These are phyloP conservation scores for Aureobasidium sp. DNA, from an alignment of 2,329 filamentous ascomycete genomes.

Conservation along the genomic window DNA sequence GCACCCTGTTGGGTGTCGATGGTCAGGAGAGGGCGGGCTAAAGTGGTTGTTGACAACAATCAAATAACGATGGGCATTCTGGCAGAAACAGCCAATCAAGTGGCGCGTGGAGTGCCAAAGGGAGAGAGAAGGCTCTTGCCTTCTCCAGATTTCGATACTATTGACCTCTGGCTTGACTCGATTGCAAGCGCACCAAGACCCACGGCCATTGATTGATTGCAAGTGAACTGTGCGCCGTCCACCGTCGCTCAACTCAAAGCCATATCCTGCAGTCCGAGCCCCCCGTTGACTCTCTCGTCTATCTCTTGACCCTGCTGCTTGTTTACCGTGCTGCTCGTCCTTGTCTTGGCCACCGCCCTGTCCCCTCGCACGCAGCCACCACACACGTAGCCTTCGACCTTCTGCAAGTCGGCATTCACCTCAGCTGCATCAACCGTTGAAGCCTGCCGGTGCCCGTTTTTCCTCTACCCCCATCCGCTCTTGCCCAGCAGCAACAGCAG, in stretches of 20 bases:
- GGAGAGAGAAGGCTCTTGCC: neutral
- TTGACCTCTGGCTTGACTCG: slow-evolving; percentile 5
- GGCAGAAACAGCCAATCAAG: neutral
- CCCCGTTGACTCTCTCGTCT: neutral
- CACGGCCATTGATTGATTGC: neutral
- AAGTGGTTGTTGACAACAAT: slow-evolving; percentile 3
- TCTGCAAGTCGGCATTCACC: slow-evolving; percentile 8
- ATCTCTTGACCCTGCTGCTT: slow-evolving; percentile 5
- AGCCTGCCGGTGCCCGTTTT: slow-evolving; percentile 13
- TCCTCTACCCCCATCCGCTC: slow-evolving; percentile 10
- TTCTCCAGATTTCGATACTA: slow-evolving; percentile 3
- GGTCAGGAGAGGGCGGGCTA: slow-evolving; percentile 9
- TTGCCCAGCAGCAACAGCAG: neutral
- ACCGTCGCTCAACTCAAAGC: neutral
- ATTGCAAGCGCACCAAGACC: neutral
- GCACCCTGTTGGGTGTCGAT: neutral
- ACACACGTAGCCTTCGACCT: neutral
- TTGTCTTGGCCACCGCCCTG: slow-evolving; percentile 9
- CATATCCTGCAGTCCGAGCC: neutral
- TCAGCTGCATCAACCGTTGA: slow-evolving; percentile 9
- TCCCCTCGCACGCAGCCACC: neutral
- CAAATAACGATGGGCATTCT: slow-evolving; percentile 9
- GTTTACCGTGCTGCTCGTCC: slow-evolving; percentile 2
- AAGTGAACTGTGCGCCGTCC: slow-evolving; percentile 4
- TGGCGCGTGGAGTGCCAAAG: neutral